Evolutionary conservation across 495 filamentous ascomycete genomes (phyloP).

Genomic region (Viridothelium virens): DNA sequence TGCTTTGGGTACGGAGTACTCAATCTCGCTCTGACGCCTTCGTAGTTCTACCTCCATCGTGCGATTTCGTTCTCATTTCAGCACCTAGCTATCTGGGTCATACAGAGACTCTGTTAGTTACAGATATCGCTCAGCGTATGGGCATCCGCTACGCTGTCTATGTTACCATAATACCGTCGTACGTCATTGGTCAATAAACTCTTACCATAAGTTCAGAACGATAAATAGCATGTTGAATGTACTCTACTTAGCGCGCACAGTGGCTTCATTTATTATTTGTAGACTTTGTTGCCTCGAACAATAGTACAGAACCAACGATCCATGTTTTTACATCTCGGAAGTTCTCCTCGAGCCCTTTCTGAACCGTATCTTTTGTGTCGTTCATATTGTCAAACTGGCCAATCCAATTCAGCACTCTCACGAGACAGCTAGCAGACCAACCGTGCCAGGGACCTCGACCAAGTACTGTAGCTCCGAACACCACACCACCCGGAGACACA

Average conservation of each 20-base stretch:
- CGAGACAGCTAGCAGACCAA: background rate
- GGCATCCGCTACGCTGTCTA: too few species aligned
- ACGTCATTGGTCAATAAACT: background rate
- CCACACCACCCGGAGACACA: background rate
- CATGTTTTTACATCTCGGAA: background rate
- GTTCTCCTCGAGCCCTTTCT: background rate
- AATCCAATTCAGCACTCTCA: background rate
- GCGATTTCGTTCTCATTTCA: too few species aligned
- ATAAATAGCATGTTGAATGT: background rate
- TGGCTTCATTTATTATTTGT: background rate
- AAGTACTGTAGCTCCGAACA: slow-evolving; percentile 3
- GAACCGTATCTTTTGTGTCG: background rate
- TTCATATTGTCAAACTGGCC: background rate
- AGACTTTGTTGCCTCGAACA: slow-evolving; percentile 4
- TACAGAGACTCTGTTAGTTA: too few species aligned
- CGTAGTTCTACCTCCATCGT: too few species aligned
- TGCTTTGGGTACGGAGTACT: too few species aligned
- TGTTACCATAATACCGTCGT: too few species aligned
- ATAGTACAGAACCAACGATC: background rate
- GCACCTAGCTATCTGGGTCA: too few species aligned
- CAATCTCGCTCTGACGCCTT: too few species aligned
- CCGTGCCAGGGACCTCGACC: slow-evolving; percentile 2
- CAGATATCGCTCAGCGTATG: too few species aligned
- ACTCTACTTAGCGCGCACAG: background rate
- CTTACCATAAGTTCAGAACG: background rate